Conservation (phyloP, 2,329 filamentous ascomycete genomes). For the Colletotrichum lini region DNA sequence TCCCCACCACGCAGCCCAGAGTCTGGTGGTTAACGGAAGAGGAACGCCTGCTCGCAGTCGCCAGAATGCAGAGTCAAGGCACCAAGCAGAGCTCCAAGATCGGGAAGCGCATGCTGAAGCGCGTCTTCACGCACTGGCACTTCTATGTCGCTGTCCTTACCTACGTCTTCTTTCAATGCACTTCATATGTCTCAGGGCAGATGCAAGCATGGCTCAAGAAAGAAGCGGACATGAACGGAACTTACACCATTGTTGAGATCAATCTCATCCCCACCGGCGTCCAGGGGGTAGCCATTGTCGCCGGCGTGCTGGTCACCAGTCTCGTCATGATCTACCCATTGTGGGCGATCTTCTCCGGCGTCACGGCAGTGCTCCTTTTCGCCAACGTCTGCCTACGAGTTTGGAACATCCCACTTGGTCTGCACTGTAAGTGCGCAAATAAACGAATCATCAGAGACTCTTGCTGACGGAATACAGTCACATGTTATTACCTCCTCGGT, state of each 20-base stretch:
- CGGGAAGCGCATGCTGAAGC: conserved; percentile 44
- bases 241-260: conserved; percentile 43
- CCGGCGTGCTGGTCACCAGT: conserved; percentile 46
- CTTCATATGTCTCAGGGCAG: conserved; percentile 38
- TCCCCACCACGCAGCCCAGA: conserved; percentile 54
- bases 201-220: conserved; percentile 44
- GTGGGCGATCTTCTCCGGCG: conserved; percentile 49
- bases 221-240: conserved; percentile 40
- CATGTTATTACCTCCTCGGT: conserved; percentile 45
- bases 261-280: conserved; percentile 46
- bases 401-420: conserved; percentile 42
- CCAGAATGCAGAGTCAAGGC: conserved; percentile 46
- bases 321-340: conserved; percentile 53
- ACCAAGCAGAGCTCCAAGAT: conserved; percentile 44
- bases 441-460: too few species aligned
- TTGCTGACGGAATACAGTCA: not conserved
- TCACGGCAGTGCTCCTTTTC: conserved; percentile 43
- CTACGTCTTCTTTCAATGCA: conserved; percentile 44
- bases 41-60: conserved; percentile 52
- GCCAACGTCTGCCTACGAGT: conserved; percentile 43
- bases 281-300: conserved; percentile 48
- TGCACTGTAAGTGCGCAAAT: conserved; percentile 42
- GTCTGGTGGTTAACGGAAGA: conserved; percentile 52
- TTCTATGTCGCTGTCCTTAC: conserved; percentile 46
- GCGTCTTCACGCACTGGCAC: conserved; percentile 47